Evolutionary conservation across 2,329 filamentous ascomycete species (phyloP).

Genomic region (Cytospora piceae): DNA sequence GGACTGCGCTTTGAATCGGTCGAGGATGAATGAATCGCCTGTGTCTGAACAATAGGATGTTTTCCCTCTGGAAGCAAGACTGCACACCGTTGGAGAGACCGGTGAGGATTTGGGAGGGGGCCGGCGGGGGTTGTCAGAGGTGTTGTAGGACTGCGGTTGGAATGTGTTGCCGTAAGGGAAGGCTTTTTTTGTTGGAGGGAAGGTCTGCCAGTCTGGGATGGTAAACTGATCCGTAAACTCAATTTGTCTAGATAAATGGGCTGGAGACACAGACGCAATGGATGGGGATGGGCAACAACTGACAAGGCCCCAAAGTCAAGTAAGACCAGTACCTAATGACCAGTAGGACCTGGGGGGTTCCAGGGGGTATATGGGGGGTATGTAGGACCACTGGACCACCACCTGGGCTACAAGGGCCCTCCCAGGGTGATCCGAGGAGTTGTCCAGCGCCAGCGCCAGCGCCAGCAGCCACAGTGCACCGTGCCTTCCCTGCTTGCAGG

Average conservation of each 20-base stretch:
- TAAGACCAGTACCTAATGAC: background rate
- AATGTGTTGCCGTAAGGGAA: constrained; percentile 14
- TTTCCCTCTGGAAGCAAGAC: background rate
- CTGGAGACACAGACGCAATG: constrained; percentile 17
- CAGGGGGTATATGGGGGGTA: background rate
- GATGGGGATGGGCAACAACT: constrained; percentile 8
- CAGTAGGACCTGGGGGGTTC: background rate
- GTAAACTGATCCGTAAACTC: constrained; percentile 16
- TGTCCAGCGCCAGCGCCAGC: constrained; percentile 5
- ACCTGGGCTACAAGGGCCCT: background rate
- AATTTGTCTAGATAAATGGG: constrained; percentile 13
- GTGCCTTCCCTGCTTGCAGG: constrained; percentile 12
- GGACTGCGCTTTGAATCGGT: background rate
- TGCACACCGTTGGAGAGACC: constrained; percentile 1
- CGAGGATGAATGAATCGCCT: background rate
- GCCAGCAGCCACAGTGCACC: constrained; percentile 10
- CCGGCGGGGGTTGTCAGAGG: constrained; percentile 9
- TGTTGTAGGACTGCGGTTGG: constrained; percentile 3
- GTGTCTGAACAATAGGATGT: background rate
- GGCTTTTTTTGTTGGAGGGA: constrained; percentile 15
- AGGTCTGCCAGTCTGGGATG: background rate
- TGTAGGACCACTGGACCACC: background rate
- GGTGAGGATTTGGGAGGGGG: constrained; percentile 15
- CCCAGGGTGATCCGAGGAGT: background rate
- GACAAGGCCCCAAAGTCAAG: constrained; percentile 11